Conservation (phyloP, 2,329 filamentous ascomycete species). For the Claviceps purpurea region DNA sequence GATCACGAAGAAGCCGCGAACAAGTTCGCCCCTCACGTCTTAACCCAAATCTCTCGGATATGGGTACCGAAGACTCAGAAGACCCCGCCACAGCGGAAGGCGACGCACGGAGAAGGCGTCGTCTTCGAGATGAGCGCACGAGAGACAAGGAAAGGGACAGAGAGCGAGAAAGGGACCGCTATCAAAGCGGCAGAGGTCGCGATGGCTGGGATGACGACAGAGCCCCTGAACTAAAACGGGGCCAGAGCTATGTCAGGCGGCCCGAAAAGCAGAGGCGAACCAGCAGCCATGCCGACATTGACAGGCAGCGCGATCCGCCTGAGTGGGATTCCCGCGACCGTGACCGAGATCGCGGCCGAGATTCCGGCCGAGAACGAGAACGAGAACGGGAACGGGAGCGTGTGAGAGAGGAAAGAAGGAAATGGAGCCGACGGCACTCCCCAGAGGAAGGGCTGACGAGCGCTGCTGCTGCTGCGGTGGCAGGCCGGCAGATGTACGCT, state of each 20-base stretch:
- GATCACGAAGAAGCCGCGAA: constrained; percentile 26
- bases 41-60: constrained; percentile 28
- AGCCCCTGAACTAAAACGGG: constrained; percentile 17
- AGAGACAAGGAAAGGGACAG: constrained; percentile 20
- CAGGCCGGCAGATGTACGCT: constrained; percentile 18
- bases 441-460: constrained; percentile 18
- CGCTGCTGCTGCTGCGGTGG: constrained; percentile 19
- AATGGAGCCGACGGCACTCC: constrained; percentile 20
- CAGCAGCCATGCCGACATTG: constrained; percentile 37
- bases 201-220: constrained; percentile 21
- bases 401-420: constrained; percentile 20
- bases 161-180: constrained; percentile 23
- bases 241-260: constrained; percentile 23
- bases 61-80: constrained; percentile 23
- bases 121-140: constrained; percentile 14
- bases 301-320: constrained; percentile 24
- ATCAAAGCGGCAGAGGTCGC: constrained; percentile 19
- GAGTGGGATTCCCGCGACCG: constrained; percentile 17
- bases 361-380: constrained; percentile 21
- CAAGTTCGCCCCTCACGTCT: constrained; percentile 27
- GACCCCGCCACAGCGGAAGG: constrained; percentile 21
- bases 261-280: constrained; percentile 29
- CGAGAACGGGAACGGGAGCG: constrained; percentile 18
- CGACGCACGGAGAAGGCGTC: constrained; percentile 14
- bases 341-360: constrained; percentile 12